Percentiles rank a stretch among this genome's conserved stretches.
Conservation (phyloP, 305 asterid species). For the Solanum hybrid region DNA sequence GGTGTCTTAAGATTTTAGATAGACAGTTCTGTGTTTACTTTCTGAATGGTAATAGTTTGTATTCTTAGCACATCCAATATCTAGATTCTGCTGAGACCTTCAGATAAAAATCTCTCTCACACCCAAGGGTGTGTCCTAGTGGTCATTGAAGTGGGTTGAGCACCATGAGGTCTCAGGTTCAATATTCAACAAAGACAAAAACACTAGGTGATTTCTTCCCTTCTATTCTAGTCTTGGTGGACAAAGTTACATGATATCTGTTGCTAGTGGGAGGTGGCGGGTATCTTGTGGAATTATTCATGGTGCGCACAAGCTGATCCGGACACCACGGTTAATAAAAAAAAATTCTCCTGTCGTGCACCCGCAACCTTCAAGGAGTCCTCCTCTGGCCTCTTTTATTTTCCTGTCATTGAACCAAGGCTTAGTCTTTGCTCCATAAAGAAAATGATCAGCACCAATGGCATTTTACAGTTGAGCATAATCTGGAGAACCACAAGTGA, state of each 20-base stretch:
- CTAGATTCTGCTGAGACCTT: slow-evolving; percentile 4
- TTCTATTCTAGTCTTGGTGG: neutral
- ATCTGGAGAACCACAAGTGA: neutral
- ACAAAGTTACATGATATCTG: neutral
- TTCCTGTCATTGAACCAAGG: neutral
- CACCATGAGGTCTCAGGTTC: neutral
- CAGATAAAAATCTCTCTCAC: neutral
- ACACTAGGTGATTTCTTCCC: neutral
- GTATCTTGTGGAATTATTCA: neutral
- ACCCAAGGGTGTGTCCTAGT: neutral
- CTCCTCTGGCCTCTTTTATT: neutral
- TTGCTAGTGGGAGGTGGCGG: neutral
- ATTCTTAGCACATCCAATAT: neutral
- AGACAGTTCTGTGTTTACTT: neutral
- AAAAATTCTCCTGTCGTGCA: neutral
- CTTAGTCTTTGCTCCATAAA: neutral
- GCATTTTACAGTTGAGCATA: neutral
- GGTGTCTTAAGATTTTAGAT: neutral
- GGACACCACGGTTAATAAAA: neutral
- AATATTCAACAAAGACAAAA: neutral
- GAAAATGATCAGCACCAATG: neutral
- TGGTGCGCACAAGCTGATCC: neutral
- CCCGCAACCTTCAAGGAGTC: neutral
- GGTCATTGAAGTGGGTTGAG: neutral
- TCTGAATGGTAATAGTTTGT: slow-evolving; percentile 8